These are phyloP conservation scores for Apiospora pterosperma DNA, from an alignment of 2,329 filamentous ascomycete species.

Conservation along the genomic window DNA sequence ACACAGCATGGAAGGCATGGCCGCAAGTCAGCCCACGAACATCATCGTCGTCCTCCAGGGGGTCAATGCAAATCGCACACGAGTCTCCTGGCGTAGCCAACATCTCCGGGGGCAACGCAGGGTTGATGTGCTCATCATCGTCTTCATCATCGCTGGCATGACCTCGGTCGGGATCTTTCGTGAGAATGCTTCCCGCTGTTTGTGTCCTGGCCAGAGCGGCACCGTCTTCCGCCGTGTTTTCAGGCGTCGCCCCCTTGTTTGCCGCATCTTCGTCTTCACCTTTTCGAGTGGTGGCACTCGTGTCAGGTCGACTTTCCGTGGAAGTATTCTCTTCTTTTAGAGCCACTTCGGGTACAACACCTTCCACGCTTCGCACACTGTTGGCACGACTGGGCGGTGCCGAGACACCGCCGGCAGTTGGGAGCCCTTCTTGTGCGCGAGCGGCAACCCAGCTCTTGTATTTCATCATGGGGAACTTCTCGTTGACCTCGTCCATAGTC, in stretches of 20 bases:
- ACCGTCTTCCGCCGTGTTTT: conserved; percentile 9
- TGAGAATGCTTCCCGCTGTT: conserved; percentile 16
- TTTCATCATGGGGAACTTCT: conserved; percentile 91
- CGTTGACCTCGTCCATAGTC: conserved; percentile 98
- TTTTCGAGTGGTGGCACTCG: not conserved
- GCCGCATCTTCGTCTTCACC: not conserved
- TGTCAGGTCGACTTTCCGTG: not conserved
- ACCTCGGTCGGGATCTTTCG: conserved; percentile 22
- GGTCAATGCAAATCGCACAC: conserved; percentile 95
- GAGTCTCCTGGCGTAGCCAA: conserved; percentile 82
- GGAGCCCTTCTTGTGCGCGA: conserved; percentile 78
- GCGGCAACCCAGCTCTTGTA: conserved; percentile 93
- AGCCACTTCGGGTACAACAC: conserved; percentile 41
- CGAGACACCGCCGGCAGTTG: conserved; percentile 80
- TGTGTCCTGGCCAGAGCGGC: conserved; percentile 15
- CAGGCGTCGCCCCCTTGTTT: conserved; percentile 9
- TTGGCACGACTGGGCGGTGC: conserved; percentile 68
- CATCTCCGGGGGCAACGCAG: conserved; percentile 77
- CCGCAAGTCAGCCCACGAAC: conserved; percentile 91
- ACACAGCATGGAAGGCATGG: conserved; percentile 96
- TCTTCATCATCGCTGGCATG: conserved; percentile 55
- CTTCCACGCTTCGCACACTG: conserved; percentile 68
- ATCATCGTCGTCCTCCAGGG: conserved; percentile 91
- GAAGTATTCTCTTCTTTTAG: conserved; percentile 40
- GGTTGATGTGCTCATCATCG: conserved; percentile 78